These are phyloP conservation scores for Naganishia onofrii DNA, from an alignment of 768 basidiomycete species.

Conservation along the genomic window DNA sequence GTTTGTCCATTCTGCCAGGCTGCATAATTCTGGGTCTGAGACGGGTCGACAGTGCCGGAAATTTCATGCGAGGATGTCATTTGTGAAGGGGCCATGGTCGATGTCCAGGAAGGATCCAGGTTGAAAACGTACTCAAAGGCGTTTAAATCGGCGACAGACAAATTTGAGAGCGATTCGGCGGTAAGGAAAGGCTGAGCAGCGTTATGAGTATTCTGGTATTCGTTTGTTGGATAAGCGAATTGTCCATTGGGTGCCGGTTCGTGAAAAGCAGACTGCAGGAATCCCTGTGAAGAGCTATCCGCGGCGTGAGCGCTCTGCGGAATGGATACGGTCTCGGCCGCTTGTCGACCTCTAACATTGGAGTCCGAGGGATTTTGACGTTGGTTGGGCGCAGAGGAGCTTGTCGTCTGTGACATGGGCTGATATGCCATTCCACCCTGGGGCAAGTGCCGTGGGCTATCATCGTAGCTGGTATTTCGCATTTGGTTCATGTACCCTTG, in stretches of 20 bases:
- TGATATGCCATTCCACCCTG: not conserved
- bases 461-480: not conserved
- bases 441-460: not conserved
- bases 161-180: not conserved
- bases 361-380: not conserved
- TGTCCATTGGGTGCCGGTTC: not conserved
- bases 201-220: not conserved
- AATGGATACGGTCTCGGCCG: not conserved
- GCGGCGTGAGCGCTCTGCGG: not conserved
- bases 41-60: not conserved
- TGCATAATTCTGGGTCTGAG: not conserved
- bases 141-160: not conserved
- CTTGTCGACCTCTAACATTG: not conserved
- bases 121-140: not conserved
- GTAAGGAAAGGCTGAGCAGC: not conserved
- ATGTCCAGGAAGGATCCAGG: not conserved
- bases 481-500: not conserved
- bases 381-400: not conserved
- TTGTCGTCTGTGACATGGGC: not conserved
- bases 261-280: not conserved
- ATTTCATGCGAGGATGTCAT: too few relatives aligned
- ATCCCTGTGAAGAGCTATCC: not conserved
- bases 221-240: not conserved
- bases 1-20: not conserved
- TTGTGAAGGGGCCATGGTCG: not conserved